These are phyloP conservation scores for Rhodotorula sp. DNA, from an alignment of 1,284 basidiomycete species.

Conservation along the genomic window DNA sequence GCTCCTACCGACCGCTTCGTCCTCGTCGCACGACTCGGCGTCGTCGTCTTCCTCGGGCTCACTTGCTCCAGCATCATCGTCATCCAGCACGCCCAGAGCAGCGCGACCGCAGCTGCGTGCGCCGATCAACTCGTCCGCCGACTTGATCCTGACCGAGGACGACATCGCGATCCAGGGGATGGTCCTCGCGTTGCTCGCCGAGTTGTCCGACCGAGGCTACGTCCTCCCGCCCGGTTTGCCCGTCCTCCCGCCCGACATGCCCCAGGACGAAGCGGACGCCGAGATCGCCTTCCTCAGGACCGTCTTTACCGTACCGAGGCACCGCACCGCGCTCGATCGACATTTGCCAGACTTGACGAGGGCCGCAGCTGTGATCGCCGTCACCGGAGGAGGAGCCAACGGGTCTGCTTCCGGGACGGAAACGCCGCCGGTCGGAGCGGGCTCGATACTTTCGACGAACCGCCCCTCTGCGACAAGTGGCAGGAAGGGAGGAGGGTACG, in stretches of 20 bases:
- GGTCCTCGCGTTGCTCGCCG: conserved; percentile 35
- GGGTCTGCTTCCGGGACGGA: neutral
- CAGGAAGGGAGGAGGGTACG: neutral
- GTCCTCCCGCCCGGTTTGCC: conserved; percentile 32
- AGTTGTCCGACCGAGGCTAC: conserved; percentile 35
- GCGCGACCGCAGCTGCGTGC: neutral
- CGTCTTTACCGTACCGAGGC: conserved; percentile 33
- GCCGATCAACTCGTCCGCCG: conserved; percentile 14
- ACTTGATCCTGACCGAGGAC: conserved; percentile 34
- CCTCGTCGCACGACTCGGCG: neutral
- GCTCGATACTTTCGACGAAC: conserved; percentile 20
- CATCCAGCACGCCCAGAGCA: neutral
- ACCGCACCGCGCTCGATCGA: conserved; percentile 29
- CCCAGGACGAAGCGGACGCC: conserved; percentile 34
- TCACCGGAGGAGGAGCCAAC: neutral
- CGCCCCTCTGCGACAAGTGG: neutral
- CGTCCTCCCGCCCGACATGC: conserved; percentile 34
- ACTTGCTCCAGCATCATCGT: neutral
- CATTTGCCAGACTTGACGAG: conserved; percentile 28
- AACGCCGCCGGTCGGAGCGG: neutral
- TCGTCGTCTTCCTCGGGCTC: neutral
- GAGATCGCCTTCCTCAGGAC: conserved; percentile 30
- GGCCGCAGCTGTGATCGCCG: neutral
- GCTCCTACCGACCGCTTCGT: neutral
- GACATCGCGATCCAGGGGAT: conserved; percentile 41